Percentiles rank a stretch among this genome's conserved stretches.
These are phyloP conservation scores for Chaetomium tenue DNA, from an alignment of 495 filamentous ascomycete genomes.

Conservation along the genomic window DNA sequence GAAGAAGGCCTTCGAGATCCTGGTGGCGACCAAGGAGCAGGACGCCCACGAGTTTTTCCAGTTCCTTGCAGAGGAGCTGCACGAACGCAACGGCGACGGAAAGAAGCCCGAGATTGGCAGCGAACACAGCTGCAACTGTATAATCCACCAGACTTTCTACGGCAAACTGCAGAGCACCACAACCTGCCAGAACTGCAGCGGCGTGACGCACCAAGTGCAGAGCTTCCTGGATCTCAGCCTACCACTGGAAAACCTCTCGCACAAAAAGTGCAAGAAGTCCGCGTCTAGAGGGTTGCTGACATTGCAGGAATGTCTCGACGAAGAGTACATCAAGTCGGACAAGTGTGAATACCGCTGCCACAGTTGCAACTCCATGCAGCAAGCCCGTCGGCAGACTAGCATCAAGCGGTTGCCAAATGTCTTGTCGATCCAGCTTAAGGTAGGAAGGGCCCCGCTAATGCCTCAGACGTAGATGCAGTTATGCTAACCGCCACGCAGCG, in stretches of 20 bases:
- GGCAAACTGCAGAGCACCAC: conserved; percentile 83
- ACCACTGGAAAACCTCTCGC: conserved; percentile 63
- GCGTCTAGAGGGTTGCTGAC: conserved; percentile 44
- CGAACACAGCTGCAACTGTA: conserved; percentile 70
- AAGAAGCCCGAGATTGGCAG: conserved; percentile 55
- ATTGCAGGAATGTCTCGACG: conserved; percentile 70
- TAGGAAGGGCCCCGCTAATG: conserved; percentile 33
- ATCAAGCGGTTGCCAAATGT: conserved; percentile 80
- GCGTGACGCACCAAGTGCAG: conserved; percentile 73
- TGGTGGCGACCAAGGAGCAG: conserved; percentile 89
- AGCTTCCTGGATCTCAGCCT: conserved; percentile 85
- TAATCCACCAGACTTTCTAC: conserved; percentile 86
- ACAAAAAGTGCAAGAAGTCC: conserved; percentile 50
- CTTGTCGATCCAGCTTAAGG: conserved; percentile 89
- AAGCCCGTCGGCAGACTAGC: conserved; percentile 74
- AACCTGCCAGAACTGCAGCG: conserved; percentile 79
- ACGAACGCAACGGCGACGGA: conserved; percentile 62
- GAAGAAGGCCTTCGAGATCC: conserved; percentile 59
- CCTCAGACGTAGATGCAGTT: neutral
- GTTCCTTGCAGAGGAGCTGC: conserved; percentile 83
- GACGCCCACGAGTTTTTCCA: conserved; percentile 96
- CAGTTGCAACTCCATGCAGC: conserved; percentile 66
- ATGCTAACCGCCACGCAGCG: conserved; percentile 49
- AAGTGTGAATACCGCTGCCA: conserved; percentile 78
- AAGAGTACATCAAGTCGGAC: conserved; percentile 76